Conservation (phyloP, 495 filamentous ascomycete genomes). For the Penicillium ucsense region DNA sequence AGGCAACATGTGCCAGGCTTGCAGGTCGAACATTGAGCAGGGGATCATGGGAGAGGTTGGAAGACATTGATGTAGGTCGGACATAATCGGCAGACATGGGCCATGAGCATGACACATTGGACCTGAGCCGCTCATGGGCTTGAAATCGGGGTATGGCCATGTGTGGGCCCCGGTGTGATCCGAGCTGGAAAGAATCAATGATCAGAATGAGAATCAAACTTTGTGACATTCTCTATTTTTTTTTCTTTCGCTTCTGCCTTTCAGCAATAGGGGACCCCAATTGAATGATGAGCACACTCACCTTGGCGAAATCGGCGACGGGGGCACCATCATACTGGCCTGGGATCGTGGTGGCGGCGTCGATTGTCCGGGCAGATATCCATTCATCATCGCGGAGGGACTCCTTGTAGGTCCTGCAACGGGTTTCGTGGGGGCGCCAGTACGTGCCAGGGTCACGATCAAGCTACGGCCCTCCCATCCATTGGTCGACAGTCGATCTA, state of each 20-base stretch:
- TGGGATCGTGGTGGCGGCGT: constrained; percentile 21
- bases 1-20: constrained; percentile 22
- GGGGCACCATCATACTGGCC: constrained; percentile 23
- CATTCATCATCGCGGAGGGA: constrained; percentile 20
- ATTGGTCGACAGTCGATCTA: constrained; percentile 34
- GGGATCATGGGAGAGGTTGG: constrained; percentile 26
- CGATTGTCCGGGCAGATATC: constrained; percentile 25
- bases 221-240: too few species aligned
- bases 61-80: constrained; percentile 21
- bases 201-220: too few species aligned
- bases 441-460: constrained; percentile 36
- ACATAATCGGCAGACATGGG: constrained; percentile 24
- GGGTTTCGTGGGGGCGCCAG: constrained; percentile 32
- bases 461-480: constrained; percentile 40
- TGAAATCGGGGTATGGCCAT: constrained; percentile 23
- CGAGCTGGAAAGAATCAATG: constrained; percentile 9
- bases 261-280: too few species aligned
- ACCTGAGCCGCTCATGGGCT: constrained; percentile 18
- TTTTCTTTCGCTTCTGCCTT: too few species aligned
- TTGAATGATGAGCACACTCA: constrained; percentile 6
- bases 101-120: constrained; percentile 12
- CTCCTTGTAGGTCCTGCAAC: constrained; percentile 38
- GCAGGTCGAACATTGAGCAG: constrained; percentile 19
- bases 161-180: constrained; percentile 16
- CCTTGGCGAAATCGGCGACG: constrained; percentile 33